phyloP scores from a whole-genome alignment of 2,329 filamentous ascomycete genomes.

The Sclerotinia minor region DNA sequence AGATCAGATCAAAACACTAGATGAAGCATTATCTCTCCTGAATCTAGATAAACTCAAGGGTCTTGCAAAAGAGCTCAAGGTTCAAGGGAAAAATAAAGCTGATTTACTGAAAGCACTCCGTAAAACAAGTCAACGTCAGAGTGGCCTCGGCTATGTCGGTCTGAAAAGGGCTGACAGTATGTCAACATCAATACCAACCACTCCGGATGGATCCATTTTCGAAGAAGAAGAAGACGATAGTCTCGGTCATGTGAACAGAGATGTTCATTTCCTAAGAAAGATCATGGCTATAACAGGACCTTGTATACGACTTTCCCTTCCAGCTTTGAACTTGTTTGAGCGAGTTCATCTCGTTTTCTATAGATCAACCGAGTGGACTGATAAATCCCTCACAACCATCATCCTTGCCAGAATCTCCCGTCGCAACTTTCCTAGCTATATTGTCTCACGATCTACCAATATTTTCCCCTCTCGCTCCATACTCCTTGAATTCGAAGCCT shows the following conservation, averaged over 20 bases:
- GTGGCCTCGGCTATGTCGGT: constrained; percentile 69
- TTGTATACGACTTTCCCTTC: constrained; percentile 76
- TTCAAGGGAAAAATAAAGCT: constrained; percentile 83
- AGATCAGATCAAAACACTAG: constrained; percentile 70
- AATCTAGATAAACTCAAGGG: constrained; percentile 84
- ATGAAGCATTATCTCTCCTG: constrained; percentile 80
- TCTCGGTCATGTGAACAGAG: constrained; percentile 59
- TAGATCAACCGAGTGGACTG: constrained; percentile 93
- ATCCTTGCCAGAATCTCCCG: constrained; percentile 88
- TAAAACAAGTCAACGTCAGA: constrained; percentile 72
- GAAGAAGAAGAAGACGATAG: constrained; percentile 51
- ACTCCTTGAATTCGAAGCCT: constrained; percentile 85
- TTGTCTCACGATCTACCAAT: constrained; percentile 84
- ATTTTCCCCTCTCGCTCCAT: constrained; percentile 78
- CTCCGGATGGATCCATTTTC: constrained; percentile 35
- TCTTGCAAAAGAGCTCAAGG: constrained; percentile 81
- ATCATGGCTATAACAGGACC: constrained; percentile 77
- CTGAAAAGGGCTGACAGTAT: constrained; percentile 54
- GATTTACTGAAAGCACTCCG: constrained; percentile 75
- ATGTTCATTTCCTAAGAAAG: constrained; percentile 73
- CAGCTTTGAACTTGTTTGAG: constrained; percentile 80
- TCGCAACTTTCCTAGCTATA: constrained; percentile 84
- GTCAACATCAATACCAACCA: constrained; percentile 13
- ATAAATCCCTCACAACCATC: constrained; percentile 92
- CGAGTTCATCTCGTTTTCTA: constrained; percentile 96